Evolutionary conservation across 805 yeast species (phyloP).

Genomic region (Candida easanensis): DNA sequence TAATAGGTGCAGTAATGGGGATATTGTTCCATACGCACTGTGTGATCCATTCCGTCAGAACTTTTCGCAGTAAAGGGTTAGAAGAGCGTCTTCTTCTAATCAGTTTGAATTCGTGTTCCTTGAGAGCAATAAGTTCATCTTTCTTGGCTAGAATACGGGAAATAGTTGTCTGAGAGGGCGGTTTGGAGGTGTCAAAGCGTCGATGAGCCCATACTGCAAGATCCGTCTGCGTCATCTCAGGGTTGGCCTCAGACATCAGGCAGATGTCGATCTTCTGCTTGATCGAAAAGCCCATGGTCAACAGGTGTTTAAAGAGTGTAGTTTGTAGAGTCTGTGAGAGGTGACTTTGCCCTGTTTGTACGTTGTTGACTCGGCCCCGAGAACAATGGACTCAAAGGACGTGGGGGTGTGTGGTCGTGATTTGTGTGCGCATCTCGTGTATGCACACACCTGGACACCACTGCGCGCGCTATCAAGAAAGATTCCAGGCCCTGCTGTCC

Average conservation of each 20-base stretch:
- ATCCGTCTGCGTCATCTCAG: conserved; percentile 65
- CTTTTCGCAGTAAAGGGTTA: conserved; percentile 53
- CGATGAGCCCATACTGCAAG: conserved; percentile 62
- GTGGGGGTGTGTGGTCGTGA: not conserved
- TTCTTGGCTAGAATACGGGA: conserved; percentile 58
- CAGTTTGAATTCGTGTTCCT: conserved; percentile 49
- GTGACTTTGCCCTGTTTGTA: too few relatives aligned
- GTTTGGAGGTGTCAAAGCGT: conserved; percentile 46
- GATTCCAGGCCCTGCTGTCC: too few relatives aligned
- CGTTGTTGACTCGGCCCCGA: too few relatives aligned
- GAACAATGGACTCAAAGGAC: not conserved
- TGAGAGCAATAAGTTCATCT: conserved; percentile 47
- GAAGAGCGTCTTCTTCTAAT: conserved; percentile 46
- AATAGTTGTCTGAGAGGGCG: conserved; percentile 68
- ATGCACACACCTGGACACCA: conserved; percentile 1
- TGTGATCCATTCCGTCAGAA: conserved; percentile 68
- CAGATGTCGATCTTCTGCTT: conserved; percentile 67
- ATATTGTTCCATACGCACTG: conserved; percentile 66
- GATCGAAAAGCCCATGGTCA: conserved; percentile 51
- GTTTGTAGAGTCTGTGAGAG: too few relatives aligned
- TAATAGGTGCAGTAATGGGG: conserved; percentile 61
- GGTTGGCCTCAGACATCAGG: conserved; percentile 63
- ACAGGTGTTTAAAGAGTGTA: too few relatives aligned
- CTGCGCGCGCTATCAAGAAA: not conserved
- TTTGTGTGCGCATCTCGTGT: not conserved